Conservation (phyloP, 176 grass and related monocot genomes). For the Zea luxurians region DNA sequence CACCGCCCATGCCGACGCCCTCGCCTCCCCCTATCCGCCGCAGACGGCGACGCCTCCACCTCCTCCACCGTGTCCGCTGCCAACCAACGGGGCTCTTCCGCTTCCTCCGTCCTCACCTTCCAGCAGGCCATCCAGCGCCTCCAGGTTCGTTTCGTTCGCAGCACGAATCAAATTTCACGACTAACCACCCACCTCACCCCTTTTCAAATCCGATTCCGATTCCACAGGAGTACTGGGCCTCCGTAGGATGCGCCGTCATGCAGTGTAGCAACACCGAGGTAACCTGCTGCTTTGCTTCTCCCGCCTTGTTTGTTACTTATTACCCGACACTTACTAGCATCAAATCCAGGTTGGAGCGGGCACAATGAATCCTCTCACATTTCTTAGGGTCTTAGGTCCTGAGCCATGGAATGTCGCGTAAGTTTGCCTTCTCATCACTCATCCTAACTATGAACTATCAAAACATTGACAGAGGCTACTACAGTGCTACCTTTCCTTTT, state of each 20-base stretch:
- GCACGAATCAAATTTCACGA: not conserved
- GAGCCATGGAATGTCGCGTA: conserved; percentile 99
- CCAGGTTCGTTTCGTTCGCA: conserved; percentile 49
- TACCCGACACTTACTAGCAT: not conserved
- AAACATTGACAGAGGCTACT: not conserved
- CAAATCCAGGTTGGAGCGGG: conserved; percentile 80
- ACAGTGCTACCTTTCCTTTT: not conserved
- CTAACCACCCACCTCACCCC: not conserved
- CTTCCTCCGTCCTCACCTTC: conserved; percentile 65
- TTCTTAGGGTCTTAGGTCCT: conserved; percentile 83
- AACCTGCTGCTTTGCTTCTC: not conserved
- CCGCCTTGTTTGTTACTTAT: not conserved
- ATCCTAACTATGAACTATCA: not conserved
- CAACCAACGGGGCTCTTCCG: not conserved
- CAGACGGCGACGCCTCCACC: conserved; percentile 32
- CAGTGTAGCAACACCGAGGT: conserved; percentile 98
- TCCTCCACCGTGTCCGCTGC: conserved; percentile 7
- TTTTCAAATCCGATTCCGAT: not conserved
- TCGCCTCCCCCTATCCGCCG: not conserved
- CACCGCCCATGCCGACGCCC: not conserved
- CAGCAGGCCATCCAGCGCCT: conserved; percentile 98
- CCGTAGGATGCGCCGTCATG: conserved; percentile 90
- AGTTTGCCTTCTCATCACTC: conserved; percentile 24
- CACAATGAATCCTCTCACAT: conserved; percentile 94
- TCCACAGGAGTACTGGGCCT: conserved; percentile 92